These are phyloP conservation scores for Cenchrus americanus DNA, from an alignment of 176 grass and related monocot genomes.

Conservation along the genomic window DNA sequence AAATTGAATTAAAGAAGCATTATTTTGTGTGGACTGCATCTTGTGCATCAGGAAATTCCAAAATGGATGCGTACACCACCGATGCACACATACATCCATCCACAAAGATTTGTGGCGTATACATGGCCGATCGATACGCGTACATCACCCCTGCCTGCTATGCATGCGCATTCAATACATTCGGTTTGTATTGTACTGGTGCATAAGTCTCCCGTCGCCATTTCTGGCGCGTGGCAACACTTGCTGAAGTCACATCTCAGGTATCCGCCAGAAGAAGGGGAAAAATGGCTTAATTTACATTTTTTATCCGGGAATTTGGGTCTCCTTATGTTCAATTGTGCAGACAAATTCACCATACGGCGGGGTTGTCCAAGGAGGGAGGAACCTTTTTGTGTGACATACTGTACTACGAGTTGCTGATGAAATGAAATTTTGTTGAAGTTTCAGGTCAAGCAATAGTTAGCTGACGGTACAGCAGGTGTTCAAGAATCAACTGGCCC, in stretches of 20 bases:
- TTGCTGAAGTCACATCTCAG: neutral
- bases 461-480: neutral
- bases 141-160: neutral
- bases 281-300: neutral
- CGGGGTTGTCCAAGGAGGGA: no score
- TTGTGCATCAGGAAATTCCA: neutral
- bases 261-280: neutral
- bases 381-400: no score
- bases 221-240: neutral
- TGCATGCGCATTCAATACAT: neutral
- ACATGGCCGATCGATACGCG: neutral
- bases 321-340: neutral
- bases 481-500: neutral
- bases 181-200: neutral
- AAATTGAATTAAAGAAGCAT: neutral
- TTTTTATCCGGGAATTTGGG: neutral
- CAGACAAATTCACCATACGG: neutral
- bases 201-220: neutral
- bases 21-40: neutral
- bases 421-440: neutral
- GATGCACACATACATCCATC: neutral
- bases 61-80: neutral
- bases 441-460: neutral
- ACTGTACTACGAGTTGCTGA: no score
- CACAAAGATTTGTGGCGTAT: conserved; percentile 10